These are phyloP conservation scores for Cunninghamia lanceolata DNA, from an alignment of 75 land plant species.

Conservation along the genomic window DNA sequence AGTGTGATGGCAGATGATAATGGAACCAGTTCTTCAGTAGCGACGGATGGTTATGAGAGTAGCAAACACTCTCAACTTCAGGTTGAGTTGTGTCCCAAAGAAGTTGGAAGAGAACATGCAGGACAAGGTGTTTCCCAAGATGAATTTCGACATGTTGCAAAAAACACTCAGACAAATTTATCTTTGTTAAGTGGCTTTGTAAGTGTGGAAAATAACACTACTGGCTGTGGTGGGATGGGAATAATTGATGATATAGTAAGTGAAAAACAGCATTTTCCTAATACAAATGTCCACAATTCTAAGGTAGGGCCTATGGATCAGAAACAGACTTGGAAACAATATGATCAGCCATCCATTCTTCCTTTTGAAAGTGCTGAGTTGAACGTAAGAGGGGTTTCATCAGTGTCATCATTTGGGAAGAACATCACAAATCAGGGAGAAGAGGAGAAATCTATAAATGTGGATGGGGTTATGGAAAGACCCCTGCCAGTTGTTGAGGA, in stretches of 20 bases:
- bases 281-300: not conserved
- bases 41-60: no score
- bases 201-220: not conserved
- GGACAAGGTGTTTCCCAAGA: not conserved
- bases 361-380: conserved; percentile 1
- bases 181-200: not conserved
- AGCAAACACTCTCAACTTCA: not conserved
- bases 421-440: not conserved
- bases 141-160: not conserved
- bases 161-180: not conserved
- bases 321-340: not conserved
- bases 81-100: conserved; percentile 1
- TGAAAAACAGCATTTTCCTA: not conserved
- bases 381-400: not conserved
- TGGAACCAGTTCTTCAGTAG: not conserved
- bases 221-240: not conserved
- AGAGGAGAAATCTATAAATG: not conserved
- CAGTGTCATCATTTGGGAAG: not conserved
- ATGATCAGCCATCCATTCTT: not conserved
- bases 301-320: not conserved
- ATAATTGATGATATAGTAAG: not conserved
- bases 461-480: not conserved
- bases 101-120: not conserved
- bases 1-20: not conserved
- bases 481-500: not conserved